These are phyloP conservation scores for Solanum chiquidenum DNA, from an alignment of 257 asterid genomes.

Conservation along the genomic window DNA sequence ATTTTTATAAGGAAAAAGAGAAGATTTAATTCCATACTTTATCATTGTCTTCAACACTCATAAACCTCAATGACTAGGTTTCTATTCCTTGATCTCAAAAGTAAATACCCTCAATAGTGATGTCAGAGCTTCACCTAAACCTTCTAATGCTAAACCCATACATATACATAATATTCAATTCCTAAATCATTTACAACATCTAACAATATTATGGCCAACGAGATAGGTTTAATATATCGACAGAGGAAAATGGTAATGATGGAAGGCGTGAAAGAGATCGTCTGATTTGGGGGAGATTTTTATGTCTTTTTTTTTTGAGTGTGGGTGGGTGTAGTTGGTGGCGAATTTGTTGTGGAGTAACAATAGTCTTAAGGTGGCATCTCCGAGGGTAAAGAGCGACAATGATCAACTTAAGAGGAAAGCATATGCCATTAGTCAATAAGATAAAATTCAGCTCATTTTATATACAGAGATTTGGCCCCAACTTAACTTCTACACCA, in stretches of 20 bases:
- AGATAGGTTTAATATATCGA: background rate
- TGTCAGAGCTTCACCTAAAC: background rate
- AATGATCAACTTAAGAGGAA: background rate
- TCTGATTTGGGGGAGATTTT: background rate
- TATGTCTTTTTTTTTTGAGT: background rate
- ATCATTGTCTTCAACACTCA: background rate
- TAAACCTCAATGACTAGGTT: background rate
- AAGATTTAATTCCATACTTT: background rate
- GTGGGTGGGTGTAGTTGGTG: background rate
- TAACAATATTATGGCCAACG: background rate
- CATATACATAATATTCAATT: background rate
- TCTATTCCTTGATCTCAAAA: background rate
- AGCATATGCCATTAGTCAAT: background rate
- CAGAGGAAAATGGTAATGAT: background rate
- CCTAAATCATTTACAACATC: background rate
- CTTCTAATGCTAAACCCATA: background rate
- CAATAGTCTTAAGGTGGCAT: background rate
- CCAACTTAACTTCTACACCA: background rate
- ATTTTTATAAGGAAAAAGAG: too few relatives aligned
- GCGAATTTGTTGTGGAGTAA: background rate
- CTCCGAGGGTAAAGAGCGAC: background rate
- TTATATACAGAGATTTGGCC: background rate
- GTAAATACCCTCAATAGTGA: background rate
- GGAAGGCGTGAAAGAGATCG: background rate
- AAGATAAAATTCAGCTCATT: background rate